phyloP scores from a whole-genome alignment of 495 filamentous ascomycete genomes.

The Pseudomonodictys pantanalensis region DNA sequence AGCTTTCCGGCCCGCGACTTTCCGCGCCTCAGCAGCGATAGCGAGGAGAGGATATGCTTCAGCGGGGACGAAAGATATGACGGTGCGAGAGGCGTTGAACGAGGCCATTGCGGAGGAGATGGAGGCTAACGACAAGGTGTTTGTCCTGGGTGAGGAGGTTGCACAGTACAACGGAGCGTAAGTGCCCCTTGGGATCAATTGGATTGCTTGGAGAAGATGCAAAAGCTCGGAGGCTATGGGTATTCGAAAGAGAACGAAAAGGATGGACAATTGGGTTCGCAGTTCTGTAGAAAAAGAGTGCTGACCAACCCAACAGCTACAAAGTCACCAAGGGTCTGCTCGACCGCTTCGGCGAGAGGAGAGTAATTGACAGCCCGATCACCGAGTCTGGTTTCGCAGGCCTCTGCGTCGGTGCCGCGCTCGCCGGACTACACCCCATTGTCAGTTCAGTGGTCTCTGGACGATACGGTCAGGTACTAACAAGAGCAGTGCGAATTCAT shows the following conservation, averaged over 20 bases:
- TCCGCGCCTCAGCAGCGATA: constrained; percentile 48
- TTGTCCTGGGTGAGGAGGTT: constrained; percentile 94
- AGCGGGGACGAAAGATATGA: constrained; percentile 77
- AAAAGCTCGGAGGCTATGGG: no score
- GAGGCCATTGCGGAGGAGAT: constrained; percentile 97
- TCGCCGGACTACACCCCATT: constrained; percentile 90
- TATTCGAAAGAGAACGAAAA: background rate
- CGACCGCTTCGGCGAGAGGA: constrained; percentile 94
- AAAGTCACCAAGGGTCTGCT: constrained; percentile 97
- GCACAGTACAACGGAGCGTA: constrained; percentile 98
- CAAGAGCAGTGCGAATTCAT: constrained; percentile 87
- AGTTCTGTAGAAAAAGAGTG: background rate
- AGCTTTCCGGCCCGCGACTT: constrained; percentile 49
- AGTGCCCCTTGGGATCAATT: constrained; percentile 33
- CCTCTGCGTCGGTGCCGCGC: constrained; percentile 88
- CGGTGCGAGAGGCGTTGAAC: constrained; percentile 94
- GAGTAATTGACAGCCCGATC: constrained; percentile 97
- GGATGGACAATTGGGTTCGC: no score
- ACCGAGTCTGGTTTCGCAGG: constrained; percentile 94
- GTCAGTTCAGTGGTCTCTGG: constrained; percentile 53
- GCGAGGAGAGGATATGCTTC: constrained; percentile 42
- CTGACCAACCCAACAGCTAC: constrained; percentile 58
- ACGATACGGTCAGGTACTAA: background rate
- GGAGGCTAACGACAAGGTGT: constrained; percentile 89
- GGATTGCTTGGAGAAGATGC: background rate